Base-by-base conservation (phyloP, 225 moss, liverwort and hornwort genomes). In the Asterella californica region DNA sequence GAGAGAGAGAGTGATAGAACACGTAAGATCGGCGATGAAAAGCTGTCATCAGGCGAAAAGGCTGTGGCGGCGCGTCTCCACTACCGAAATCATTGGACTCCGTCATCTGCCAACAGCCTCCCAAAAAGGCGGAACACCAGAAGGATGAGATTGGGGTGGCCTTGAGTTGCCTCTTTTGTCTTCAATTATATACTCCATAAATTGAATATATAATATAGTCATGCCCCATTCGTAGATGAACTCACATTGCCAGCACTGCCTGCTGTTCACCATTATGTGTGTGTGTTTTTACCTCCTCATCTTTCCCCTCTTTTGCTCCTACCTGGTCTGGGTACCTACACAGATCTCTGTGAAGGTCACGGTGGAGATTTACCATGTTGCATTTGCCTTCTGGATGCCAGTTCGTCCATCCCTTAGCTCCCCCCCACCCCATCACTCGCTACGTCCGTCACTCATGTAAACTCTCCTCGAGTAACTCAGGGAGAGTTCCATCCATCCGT, bases 41-140 rank as follows among this genome's bases (percentile, higher is more conserved):
- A 67, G 67, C 36, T 67, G 67, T 67, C 67, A 67, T 67, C 67
- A 67, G 67, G 67, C 67, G 67, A 67, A 67, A 67, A 67, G 67
- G 67, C 67, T 67, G 67, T 67, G 67, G 67, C 67, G 67, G 67
- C 67, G 67, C 67, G 33, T 67, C 67, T 67, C 67, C 34, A 67
- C 67, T 33, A 67, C 34, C 33, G 30, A 67, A 36, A 67, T 67
- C 67, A 67, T 67, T 67, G 67, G 67, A 36, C 67, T 67, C 42
- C 67, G 65, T 65, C 65, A 33, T 65, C 65, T 65, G 65, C 30
- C 59, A 59, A 59, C 61, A 25, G 10, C 14, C 18, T 67, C 32
- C 67, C 36, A 15, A 67, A 67, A 67, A 19, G 36, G 10, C 14
- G 9, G 29, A 67, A 36, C 12, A 67, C 67, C 27, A 67, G 67